These are phyloP conservation scores for Thalassiosira delicatula DNA, from an alignment of 352 stramenopile genomes.

Conservation along the genomic window DNA sequence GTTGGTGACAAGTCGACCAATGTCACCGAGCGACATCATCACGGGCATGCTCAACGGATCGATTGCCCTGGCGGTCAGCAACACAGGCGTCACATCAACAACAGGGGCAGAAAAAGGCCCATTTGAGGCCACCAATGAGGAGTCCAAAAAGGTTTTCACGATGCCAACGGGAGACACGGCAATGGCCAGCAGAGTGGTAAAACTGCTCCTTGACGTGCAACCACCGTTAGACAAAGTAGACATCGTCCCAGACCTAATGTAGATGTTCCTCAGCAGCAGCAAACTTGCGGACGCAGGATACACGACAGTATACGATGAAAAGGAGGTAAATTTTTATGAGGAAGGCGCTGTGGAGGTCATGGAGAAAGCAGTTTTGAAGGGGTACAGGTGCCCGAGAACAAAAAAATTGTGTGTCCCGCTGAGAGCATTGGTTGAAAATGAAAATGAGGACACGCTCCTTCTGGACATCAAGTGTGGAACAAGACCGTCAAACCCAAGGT, in stretches of 20 bases:
- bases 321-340: not conserved
- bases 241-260: not conserved
- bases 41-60: not conserved
- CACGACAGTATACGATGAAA: not conserved
- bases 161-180: not conserved
- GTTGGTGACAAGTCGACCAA: too few relatives aligned
- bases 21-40: too few relatives aligned
- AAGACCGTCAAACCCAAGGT: not conserved
- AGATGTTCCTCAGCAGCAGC: not conserved
- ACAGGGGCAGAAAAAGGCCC: not conserved
- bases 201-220: not conserved
- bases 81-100: not conserved
- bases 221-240: not conserved
- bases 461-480: not conserved
- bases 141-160: not conserved
- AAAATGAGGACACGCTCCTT: not conserved
- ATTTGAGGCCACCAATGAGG: not conserved
- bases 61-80: not conserved
- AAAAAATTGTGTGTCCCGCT: not conserved
- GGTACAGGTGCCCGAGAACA: not conserved
- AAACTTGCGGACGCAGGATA: not conserved
- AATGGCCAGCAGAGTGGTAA: not conserved
- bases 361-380: not conserved
- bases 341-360: not conserved
- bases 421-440: too few relatives aligned